Conservation (phyloP, 306 rosid genomes). For the Abrus precatorius region DNA sequence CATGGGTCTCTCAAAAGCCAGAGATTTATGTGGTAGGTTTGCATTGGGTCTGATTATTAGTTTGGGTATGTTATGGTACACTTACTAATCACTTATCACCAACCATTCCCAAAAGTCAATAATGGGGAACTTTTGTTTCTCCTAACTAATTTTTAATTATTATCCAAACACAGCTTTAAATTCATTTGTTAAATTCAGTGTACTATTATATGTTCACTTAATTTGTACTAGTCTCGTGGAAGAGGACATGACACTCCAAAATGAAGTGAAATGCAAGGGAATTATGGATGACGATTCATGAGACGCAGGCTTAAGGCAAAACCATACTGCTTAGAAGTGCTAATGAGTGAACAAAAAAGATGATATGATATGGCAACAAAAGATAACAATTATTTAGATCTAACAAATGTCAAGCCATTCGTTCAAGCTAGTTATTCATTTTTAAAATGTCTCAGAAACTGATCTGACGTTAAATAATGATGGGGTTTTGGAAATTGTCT, state of each 20-base stretch:
- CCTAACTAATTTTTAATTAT: conserved; percentile 38
- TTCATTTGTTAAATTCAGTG: neutral
- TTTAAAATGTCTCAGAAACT: neutral
- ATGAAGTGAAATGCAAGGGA: conserved; percentile 48
- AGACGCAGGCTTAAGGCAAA: neutral
- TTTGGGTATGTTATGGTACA: neutral
- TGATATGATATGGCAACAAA: neutral
- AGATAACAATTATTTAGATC: conserved; percentile 20
- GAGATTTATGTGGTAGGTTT: neutral
- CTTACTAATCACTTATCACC: conserved; percentile 15
- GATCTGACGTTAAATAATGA: neutral
- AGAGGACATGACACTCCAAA: conserved; percentile 9
- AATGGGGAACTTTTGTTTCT: conserved; percentile 28
- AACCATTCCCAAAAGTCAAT: conserved; percentile 23
- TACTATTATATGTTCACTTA: neutral
- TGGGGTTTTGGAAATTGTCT: neutral
- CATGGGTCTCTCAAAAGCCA: neutral
- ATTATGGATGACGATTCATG: neutral
- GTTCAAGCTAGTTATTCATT: neutral
- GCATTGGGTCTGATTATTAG: conserved; percentile 7
- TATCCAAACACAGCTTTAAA: neutral
- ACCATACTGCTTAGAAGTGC: neutral
- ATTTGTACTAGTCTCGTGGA: neutral
- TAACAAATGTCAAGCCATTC: neutral
- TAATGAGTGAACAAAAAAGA: neutral